Evolutionary conservation across 495 filamentous ascomycete species (phyloP).

Genomic region (Aspergillus diversus): DNA sequence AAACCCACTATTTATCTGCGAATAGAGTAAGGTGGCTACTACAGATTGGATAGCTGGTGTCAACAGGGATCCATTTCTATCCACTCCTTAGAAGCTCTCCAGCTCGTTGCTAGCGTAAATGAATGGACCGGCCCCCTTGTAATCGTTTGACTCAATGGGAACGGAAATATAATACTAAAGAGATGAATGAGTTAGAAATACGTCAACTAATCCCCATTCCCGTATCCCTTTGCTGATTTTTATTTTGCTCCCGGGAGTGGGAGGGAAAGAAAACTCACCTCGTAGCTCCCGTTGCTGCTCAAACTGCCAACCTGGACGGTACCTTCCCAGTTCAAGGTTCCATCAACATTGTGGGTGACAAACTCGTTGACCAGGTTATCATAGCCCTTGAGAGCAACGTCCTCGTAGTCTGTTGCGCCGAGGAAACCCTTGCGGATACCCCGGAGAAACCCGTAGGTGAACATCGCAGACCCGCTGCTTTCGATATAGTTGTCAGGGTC

Average conservation of each 20-base stretch:
- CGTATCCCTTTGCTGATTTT: too few species aligned
- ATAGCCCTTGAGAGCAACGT: slow-evolving; percentile 8
- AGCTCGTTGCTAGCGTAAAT: slow-evolving; percentile 25
- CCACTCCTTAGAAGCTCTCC: slow-evolving; percentile 8
- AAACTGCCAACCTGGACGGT: slow-evolving; percentile 25
- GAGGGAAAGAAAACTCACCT: slow-evolving; percentile 16
- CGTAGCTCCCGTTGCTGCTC: slow-evolving; percentile 22
- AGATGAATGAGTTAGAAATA: background rate
- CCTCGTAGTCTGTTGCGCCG: slow-evolving; percentile 7
- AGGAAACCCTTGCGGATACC: slow-evolving; percentile 22
- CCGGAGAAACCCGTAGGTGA: slow-evolving; percentile 22
- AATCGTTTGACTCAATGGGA: slow-evolving; percentile 20
- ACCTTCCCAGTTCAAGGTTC: slow-evolving; percentile 23
- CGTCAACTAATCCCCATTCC: too few species aligned
- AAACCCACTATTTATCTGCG: too few species aligned
- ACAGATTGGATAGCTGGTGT: too few species aligned
- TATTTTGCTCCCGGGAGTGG: too few species aligned
- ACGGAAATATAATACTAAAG: slow-evolving; percentile 25
- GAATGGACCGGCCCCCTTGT: slow-evolving; percentile 24
- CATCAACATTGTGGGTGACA: slow-evolving; percentile 17
- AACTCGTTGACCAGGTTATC: slow-evolving; percentile 4
- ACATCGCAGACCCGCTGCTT: slow-evolving; percentile 25
- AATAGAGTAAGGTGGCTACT: too few species aligned
- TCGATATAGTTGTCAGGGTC: slow-evolving; percentile 24
- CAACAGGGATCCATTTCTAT: too few species aligned